phyloP scores from a whole-genome alignment of 139 green algal species.

The Chara braunii region DNA sequence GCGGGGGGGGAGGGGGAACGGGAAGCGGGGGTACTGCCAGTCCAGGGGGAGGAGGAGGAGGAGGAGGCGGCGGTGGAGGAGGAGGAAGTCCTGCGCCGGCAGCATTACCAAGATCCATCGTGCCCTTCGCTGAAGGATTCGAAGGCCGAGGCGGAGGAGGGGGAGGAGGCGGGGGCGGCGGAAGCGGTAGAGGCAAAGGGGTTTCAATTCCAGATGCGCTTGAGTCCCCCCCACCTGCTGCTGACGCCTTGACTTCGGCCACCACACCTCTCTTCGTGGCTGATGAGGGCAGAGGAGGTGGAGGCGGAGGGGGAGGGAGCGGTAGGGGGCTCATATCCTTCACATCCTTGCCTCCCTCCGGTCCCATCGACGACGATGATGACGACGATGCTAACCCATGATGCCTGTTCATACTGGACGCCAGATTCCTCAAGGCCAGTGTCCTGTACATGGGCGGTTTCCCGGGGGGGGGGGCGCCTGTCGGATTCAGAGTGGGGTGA shows the following conservation, averaged over 20 bases:
- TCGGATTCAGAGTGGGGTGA: constrained; percentile 24
- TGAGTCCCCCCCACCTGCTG: not conserved
- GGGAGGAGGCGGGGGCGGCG: not conserved
- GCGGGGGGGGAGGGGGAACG: constrained; percentile 22
- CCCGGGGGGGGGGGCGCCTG: constrained; percentile 9
- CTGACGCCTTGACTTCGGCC: not conserved
- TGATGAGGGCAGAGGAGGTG: too few species aligned
- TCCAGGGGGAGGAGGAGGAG: not conserved
- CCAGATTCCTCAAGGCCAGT: not conserved
- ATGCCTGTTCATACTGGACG: not conserved
- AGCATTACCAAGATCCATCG: not conserved
- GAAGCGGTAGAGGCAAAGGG: not conserved
- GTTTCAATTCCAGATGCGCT: not conserved
- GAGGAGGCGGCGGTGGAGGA: not conserved
- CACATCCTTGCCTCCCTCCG: not conserved
- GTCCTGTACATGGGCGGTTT: constrained; percentile 28
- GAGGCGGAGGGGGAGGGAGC: too few species aligned
- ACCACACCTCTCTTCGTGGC: too few species aligned
- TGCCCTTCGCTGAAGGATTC: not conserved
- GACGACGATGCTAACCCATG: not conserved
- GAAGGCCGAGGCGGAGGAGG: not conserved
- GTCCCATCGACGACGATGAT: not conserved
- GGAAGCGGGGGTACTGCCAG: not conserved
- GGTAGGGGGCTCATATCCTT: too few species aligned
- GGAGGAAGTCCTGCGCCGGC: not conserved